These are phyloP conservation scores for Malus asiatica DNA, from an alignment of 306 rosid genomes.

Conservation along the genomic window DNA sequence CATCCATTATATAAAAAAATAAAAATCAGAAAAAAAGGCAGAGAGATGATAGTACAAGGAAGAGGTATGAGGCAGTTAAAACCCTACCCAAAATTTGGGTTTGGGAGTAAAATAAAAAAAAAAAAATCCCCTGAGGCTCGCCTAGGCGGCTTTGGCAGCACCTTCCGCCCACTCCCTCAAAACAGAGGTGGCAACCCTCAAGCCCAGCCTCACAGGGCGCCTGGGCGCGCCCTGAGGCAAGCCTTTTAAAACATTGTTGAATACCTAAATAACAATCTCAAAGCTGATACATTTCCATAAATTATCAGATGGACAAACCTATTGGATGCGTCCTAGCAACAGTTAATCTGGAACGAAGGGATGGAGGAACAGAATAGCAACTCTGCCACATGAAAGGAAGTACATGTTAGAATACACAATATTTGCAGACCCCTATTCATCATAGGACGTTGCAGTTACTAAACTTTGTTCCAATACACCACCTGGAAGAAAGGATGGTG, in stretches of 20 bases:
- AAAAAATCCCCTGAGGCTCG: too few relatives aligned
- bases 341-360: conserved; percentile 64
- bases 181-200: too few relatives aligned
- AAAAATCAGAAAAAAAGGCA: too few relatives aligned
- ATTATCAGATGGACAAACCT: conserved; percentile 38
- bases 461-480: not conserved
- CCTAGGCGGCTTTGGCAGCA: too few relatives aligned
- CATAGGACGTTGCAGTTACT: not conserved
- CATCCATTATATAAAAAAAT: too few relatives aligned
- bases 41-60: too few relatives aligned
- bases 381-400: conserved; percentile 41
- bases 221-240: too few relatives aligned
- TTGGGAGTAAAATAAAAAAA: too few relatives aligned
- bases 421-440: not conserved
- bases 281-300: not conserved
- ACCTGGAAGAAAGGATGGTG: conserved; percentile 99
- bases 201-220: too few relatives aligned
- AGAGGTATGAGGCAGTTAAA: too few relatives aligned
- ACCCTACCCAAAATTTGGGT: too few relatives aligned
- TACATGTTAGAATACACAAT: not conserved
- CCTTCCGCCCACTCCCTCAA: too few relatives aligned
- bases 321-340: conserved; percentile 74
- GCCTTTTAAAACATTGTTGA: not conserved
- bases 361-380: conserved; percentile 86
- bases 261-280: not conserved